Evolutionary conservation across 2,329 filamentous ascomycete genomes (phyloP).

Genomic region (Penicillium sp.): DNA sequence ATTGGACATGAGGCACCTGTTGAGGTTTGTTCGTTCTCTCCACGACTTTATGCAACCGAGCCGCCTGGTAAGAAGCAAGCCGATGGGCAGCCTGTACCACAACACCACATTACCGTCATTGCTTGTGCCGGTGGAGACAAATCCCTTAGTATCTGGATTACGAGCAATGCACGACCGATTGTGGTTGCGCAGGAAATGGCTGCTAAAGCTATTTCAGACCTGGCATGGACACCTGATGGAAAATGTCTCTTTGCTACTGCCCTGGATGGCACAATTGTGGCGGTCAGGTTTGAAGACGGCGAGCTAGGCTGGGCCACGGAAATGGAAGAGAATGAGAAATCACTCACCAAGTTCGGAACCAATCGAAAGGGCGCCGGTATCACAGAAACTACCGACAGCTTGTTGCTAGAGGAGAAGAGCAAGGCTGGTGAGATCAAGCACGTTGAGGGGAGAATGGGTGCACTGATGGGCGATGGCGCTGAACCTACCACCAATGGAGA

Average conservation of each 20-base stretch:
- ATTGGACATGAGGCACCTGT: conserved; percentile 97
- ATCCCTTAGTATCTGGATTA: conserved; percentile 95
- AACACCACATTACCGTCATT: conserved; percentile 78
- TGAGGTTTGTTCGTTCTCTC: conserved; percentile 96
- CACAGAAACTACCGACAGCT: conserved; percentile 84
- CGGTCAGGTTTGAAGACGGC: conserved; percentile 76
- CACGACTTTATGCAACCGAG: conserved; percentile 76
- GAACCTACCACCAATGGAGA: conserved; percentile 54
- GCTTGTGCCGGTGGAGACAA: conserved; percentile 97
- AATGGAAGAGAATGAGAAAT: conserved; percentile 85
- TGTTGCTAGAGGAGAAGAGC: conserved; percentile 85
- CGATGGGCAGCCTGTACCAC: conserved; percentile 41
- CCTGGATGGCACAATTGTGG: conserved; percentile 83
- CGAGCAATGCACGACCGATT: conserved; percentile 86
- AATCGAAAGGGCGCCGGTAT: conserved; percentile 86
- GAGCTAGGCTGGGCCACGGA: conserved; percentile 88
- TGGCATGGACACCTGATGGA: conserved; percentile 92
- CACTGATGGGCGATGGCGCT: conserved; percentile 86
- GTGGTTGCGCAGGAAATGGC: conserved; percentile 87
- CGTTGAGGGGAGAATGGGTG: conserved; percentile 93
- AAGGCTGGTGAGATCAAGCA: conserved; percentile 87
- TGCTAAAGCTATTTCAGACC: conserved; percentile 87
- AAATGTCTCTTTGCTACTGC: conserved; percentile 82
- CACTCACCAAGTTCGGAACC: conserved; percentile 86
- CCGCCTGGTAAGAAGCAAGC: conserved; percentile 55